phyloP scores from a whole-genome alignment of 2,329 filamentous ascomycete genomes.

The Epichloe baconii region DNA sequence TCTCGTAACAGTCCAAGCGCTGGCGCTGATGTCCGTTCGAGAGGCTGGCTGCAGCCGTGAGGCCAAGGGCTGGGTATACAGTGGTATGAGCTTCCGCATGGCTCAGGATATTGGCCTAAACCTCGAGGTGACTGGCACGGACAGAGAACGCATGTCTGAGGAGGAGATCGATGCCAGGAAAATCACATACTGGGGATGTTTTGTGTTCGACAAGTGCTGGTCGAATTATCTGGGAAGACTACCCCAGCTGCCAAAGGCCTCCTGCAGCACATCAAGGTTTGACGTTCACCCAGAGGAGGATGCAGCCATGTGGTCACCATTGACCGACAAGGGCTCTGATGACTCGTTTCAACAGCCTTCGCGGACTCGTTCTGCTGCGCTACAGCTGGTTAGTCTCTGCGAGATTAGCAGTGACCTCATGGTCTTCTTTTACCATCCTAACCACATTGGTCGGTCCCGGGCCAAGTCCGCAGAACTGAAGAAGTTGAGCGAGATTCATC shows the following conservation, averaged over 20 bases:
- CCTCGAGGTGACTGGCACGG: conserved; percentile 60
- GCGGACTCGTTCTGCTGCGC: conserved; percentile 65
- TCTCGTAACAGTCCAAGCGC: conserved; percentile 80
- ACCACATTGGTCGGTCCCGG: conserved; percentile 45
- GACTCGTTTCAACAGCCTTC: conserved; percentile 65
- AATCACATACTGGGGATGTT: conserved; percentile 96
- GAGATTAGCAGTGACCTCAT: conserved; percentile 91
- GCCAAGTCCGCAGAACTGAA: conserved; percentile 79
- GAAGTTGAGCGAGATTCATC: conserved; percentile 83
- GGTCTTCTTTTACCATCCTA: conserved; percentile 75
- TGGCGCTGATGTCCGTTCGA: conserved; percentile 89
- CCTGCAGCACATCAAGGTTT: conserved; percentile 74
- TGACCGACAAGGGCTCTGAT: conserved; percentile 71
- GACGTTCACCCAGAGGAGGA: conserved; percentile 89
- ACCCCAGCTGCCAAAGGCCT: conserved; percentile 69
- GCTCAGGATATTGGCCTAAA: conserved; percentile 88
- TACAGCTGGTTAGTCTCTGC: conserved; percentile 72
- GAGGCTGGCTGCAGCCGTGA: conserved; percentile 91
- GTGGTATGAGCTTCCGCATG: conserved; percentile 97
- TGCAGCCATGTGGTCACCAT: conserved; percentile 72
- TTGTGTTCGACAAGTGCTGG: conserved; percentile 98
- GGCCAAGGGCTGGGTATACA: conserved; percentile 96
- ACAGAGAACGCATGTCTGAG: conserved; percentile 51
- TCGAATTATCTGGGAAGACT: conserved; percentile 90
- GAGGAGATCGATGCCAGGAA: conserved; percentile 78